Evolutionary conservation across 1,139 yeast genomes (phyloP).

Genomic region (Blastobotrys raffinosifermentans): DNA sequence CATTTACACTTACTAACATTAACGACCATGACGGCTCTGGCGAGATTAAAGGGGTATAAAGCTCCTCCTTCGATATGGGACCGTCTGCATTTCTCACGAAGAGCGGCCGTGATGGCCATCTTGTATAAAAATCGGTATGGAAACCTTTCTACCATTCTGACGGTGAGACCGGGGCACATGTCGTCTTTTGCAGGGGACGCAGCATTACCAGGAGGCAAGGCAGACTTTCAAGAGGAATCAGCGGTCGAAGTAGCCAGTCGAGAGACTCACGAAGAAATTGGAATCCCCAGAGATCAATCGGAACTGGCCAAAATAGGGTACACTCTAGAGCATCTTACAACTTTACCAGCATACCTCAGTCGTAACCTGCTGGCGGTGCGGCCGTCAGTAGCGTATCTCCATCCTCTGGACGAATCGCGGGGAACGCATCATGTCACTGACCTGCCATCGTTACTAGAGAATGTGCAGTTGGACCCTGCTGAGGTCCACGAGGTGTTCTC

Average conservation of each 20-base stretch:
- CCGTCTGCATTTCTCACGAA: conserved; percentile 49
- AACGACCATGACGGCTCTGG: no score
- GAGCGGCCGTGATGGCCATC: conserved; percentile 72
- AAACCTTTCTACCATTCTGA: conserved; percentile 68
- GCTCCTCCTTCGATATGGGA: conserved; percentile 44
- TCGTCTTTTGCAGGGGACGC: conserved; percentile 81
- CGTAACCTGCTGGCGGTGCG: conserved; percentile 76
- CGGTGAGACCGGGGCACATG: conserved; percentile 65
- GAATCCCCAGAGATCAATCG: conserved; percentile 50
- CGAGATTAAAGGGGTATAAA: conserved; percentile 11
- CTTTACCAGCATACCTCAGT: conserved; percentile 69
- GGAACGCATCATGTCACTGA: conserved; percentile 20
- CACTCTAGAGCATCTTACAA: conserved; percentile 47
- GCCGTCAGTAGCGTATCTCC: conserved; percentile 61
- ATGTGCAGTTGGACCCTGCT: conserved; percentile 32
- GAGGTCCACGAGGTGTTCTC: conserved; percentile 34
- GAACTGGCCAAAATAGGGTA: conserved; percentile 30
- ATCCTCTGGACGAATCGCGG: conserved; percentile 2
- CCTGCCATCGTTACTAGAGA: conserved; percentile 29
- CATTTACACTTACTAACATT: no score
- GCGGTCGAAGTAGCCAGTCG: conserved; percentile 72
- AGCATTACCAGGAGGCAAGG: conserved; percentile 72
- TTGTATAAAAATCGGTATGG: conserved; percentile 62
- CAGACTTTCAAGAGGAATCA: conserved; percentile 42
- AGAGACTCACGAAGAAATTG: conserved; percentile 84